A percentile compares a stretch with the other conserved stretches of the same genome.
phyloP scores from a whole-genome alignment of 2,329 filamentous ascomycete genomes.

The Dendryphion nanum region DNA sequence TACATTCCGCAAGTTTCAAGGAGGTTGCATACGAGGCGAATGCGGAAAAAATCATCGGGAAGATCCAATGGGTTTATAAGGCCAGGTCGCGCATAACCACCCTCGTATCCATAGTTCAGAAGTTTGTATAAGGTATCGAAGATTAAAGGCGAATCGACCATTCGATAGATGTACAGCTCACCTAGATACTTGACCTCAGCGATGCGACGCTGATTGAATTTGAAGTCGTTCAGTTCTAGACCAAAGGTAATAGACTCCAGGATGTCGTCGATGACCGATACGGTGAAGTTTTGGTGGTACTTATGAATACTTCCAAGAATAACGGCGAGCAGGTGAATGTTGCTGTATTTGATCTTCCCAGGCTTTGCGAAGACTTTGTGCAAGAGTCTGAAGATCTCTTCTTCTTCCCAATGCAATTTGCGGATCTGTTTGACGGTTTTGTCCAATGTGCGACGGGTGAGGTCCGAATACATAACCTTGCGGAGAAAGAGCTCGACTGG shows the following conservation, averaged over 20 bases:
- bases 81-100: constrained; percentile 77
- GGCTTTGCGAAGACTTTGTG: constrained; percentile 95
- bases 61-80: constrained; percentile 75
- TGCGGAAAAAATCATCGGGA: constrained; percentile 93
- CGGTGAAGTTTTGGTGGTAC: constrained; percentile 88
- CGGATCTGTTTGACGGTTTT: constrained; percentile 93
- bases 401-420: constrained; percentile 95
- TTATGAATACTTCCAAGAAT: constrained; percentile 84
- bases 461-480: constrained; percentile 87
- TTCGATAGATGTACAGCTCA: constrained; percentile 95
- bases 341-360: constrained; percentile 95
- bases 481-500: constrained; percentile 91
- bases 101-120: constrained; percentile 83
- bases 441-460: constrained; percentile 91
- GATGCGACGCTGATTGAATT: constrained; percentile 91
- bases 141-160: constrained; percentile 91
- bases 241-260: constrained; percentile 85
- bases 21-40: constrained; percentile 83
- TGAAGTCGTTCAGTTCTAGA: constrained; percentile 94
- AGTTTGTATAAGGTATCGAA: constrained; percentile 96
- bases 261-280: constrained; percentile 87
- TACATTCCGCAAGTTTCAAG: constrained; percentile 95
- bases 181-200: constrained; percentile 95
- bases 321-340: constrained; percentile 89
- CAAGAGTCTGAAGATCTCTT: constrained; percentile 74